Percentiles rank a stretch among this genome's conserved stretches.
Conservation (phyloP, 176 grass and related monocot genomes). For the Eleusine coracana region DNA sequence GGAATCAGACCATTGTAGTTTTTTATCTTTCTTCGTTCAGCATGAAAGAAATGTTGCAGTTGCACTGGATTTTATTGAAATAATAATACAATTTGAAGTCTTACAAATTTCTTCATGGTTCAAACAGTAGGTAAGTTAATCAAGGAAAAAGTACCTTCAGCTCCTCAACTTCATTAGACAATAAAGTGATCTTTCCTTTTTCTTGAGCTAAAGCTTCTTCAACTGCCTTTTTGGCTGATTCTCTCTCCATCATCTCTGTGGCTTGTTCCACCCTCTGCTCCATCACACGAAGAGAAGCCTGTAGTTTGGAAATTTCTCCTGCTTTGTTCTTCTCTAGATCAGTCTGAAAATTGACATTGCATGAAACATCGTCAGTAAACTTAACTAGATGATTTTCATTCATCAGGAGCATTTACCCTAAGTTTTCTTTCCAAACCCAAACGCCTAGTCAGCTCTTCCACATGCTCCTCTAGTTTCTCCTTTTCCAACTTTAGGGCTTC, state of each 20-base stretch:
- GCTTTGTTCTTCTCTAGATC: constrained; percentile 67
- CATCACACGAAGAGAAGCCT: constrained; percentile 56
- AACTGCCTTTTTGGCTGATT: constrained; percentile 55
- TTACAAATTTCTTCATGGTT: constrained; percentile 3
- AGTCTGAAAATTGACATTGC: constrained; percentile 41
- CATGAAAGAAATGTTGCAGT: constrained; percentile 14
- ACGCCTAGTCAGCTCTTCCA: constrained; percentile 63
- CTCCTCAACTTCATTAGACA: constrained; percentile 57
- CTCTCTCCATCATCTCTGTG: constrained; percentile 51
- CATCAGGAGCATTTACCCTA: constrained; percentile 49
- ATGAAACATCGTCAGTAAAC: constrained; percentile 32
- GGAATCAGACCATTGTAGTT: neutral
- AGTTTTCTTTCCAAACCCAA: constrained; percentile 69
- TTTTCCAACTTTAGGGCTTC: constrained; percentile 67
- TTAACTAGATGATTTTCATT: constrained; percentile 22
- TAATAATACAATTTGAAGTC: neutral
- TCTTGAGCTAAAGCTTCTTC: constrained; percentile 70
- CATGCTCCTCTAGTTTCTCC: constrained; percentile 67
- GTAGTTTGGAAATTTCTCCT: constrained; percentile 64
- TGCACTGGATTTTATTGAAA: neutral
- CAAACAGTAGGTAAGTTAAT: neutral
- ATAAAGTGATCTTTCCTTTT: constrained; percentile 51
- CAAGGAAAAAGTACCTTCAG: constrained; percentile 52
- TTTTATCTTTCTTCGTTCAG: neutral
- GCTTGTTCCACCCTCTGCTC: constrained; percentile 57